Percentiles rank a stretch among this genome's conserved stretches.
These are phyloP conservation scores for Sporothrix globosa DNA, from an alignment of 2,329 filamentous ascomycete species.

Conservation along the genomic window DNA sequence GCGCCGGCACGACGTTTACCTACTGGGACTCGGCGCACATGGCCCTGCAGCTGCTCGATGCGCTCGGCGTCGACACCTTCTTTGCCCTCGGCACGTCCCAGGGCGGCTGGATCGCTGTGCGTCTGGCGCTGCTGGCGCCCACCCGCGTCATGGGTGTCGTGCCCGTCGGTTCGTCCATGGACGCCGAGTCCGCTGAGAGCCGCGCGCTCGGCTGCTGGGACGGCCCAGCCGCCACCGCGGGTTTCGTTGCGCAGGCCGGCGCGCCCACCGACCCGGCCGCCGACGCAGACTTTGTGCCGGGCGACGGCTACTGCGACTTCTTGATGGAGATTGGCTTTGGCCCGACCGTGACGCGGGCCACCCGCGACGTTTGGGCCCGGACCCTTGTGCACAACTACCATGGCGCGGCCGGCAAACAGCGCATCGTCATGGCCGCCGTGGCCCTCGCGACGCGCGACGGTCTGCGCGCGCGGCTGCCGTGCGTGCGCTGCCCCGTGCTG, in stretches of 20 bases:
- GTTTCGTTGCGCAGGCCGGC: conserved; percentile 48
- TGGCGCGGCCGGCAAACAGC: conserved; percentile 51
- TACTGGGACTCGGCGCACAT: conserved; percentile 61
- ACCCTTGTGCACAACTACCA: conserved; percentile 50
- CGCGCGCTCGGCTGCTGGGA: conserved; percentile 56
- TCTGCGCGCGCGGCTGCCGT: conserved; percentile 47
- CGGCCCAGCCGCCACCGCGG: conserved; percentile 43
- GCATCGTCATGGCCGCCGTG: conserved; percentile 49
- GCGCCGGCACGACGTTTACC: conserved; percentile 51
- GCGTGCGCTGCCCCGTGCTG: conserved; percentile 54
- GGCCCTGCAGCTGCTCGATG: conserved; percentile 60
- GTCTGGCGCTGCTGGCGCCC: conserved; percentile 52
- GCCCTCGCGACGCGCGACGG: conserved; percentile 51
- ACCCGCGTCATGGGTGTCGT: conserved; percentile 46
- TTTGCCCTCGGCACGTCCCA: conserved; percentile 57
- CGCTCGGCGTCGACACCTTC: conserved; percentile 51
- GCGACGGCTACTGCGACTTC: conserved; percentile 49
- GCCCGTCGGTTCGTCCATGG: conserved; percentile 57
- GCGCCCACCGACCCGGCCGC: conserved; percentile 39
- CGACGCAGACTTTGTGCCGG: conserved; percentile 52
- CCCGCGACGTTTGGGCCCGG: conserved; percentile 48
- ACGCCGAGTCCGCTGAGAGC: conserved; percentile 54
- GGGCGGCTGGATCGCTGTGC: conserved; percentile 55
- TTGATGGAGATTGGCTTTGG: conserved; percentile 50
- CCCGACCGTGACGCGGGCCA: conserved; percentile 41